These are phyloP conservation scores for Termitomyces sp. DNA, from an alignment of 768 basidiomycete genomes.

Conservation along the genomic window DNA sequence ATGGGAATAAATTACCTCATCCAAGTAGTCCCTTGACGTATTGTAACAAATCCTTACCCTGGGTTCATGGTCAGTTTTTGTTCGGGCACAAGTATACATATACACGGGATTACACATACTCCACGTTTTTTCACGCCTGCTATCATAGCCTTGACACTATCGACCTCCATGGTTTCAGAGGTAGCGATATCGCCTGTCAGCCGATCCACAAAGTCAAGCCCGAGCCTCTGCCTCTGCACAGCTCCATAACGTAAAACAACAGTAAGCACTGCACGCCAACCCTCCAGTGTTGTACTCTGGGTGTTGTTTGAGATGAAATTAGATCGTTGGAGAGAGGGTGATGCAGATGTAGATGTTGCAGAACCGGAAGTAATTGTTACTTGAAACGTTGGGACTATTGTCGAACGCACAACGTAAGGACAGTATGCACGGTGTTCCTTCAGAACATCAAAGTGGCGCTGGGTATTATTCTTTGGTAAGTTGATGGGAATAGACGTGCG, in stretches of 20 bases:
- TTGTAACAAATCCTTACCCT: slow-evolving; percentile 67
- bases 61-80: slow-evolving; percentile 8
- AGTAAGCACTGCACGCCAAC: slow-evolving; percentile 76
- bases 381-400: slow-evolving; percentile 53
- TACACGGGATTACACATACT: slow-evolving; percentile 35
- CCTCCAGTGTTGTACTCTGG: slow-evolving; percentile 42
- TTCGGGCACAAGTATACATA: neutral
- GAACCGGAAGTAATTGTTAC: slow-evolving; percentile 19
- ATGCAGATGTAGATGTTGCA: slow-evolving; percentile 15
- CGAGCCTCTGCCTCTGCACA: slow-evolving; percentile 45
- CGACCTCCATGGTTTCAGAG: slow-evolving; percentile 30
- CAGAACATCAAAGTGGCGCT: slow-evolving; percentile 63
- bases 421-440: slow-evolving; percentile 84
- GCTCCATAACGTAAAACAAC: slow-evolving; percentile 63
- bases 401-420: slow-evolving; percentile 75
- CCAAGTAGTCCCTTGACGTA: slow-evolving; percentile 68
- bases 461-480: slow-evolving; percentile 25
- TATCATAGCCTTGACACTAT: slow-evolving; percentile 69
- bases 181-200: slow-evolving; percentile 6
- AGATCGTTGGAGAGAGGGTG: slow-evolving; percentile 14
- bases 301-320: slow-evolving; percentile 23
- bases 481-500: slow-evolving; percentile 15
- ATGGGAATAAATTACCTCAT: slow-evolving; percentile 23
- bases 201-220: slow-evolving; percentile 16
- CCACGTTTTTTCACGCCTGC: slow-evolving; percentile 70